These are phyloP conservation scores for Olyra latifolia DNA, from an alignment of 176 grass and related monocot species.

Conservation along the genomic window DNA sequence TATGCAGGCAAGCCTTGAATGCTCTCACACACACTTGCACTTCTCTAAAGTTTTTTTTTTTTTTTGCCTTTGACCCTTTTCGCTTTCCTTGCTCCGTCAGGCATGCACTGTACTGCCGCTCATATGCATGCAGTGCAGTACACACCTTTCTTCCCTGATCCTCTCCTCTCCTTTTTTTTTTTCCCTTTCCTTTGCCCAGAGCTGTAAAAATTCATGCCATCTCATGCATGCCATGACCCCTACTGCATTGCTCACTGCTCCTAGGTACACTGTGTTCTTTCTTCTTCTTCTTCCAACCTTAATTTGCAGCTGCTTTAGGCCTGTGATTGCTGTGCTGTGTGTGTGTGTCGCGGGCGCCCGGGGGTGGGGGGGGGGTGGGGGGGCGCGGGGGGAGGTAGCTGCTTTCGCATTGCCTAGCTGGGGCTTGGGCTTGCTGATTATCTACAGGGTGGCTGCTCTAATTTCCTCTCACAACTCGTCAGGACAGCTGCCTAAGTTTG, in stretches of 20 bases:
- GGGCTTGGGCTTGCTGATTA: not conserved
- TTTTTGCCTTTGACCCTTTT: slow-evolving; percentile 31
- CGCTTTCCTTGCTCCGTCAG: not conserved
- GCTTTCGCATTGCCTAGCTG: not conserved
- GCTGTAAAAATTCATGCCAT: slow-evolving; percentile 10
- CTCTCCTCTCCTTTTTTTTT: not conserved
- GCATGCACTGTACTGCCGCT: not conserved
- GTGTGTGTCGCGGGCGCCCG: too few relatives aligned
- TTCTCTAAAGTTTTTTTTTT: not conserved
- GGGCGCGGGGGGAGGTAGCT: not conserved
- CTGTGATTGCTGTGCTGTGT: not conserved
- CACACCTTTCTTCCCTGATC: not conserved
- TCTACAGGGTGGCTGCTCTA: not conserved
- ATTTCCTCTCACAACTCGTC: not conserved
- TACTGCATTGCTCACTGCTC: not conserved
- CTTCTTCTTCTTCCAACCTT: not conserved
- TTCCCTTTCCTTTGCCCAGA: not conserved
- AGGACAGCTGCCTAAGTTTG: not conserved
- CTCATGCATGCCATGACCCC: slow-evolving; percentile 20
- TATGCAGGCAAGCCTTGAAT: slow-evolving; percentile 30
- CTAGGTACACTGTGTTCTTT: not conserved
- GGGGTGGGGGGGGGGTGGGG: too few relatives aligned
- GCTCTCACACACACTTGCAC: slow-evolving; percentile 16
- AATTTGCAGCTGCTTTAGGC: slow-evolving; percentile 1
- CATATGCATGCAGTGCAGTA: not conserved